Conservation (phyloP, 176 grass and related monocot species). For the Carex cristatella region DNA sequence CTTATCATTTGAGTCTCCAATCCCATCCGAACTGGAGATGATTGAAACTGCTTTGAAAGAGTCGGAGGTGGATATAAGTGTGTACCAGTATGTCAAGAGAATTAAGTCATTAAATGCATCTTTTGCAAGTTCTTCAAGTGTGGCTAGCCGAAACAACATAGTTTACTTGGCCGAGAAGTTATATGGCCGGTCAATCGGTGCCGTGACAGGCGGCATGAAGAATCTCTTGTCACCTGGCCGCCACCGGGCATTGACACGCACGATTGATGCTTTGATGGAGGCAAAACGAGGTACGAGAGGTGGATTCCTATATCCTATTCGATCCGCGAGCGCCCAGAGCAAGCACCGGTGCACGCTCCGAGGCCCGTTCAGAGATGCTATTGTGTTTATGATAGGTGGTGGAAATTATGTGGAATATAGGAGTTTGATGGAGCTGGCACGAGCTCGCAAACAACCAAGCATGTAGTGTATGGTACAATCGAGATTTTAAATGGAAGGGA, state of each 20-base stretch:
- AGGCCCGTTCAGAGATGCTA: slow-evolving; percentile 96
- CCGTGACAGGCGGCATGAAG: slow-evolving; percentile 79
- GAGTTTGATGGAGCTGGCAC: slow-evolving; percentile 76
- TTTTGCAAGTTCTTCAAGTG: slow-evolving; percentile 62
- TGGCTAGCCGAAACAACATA: slow-evolving; percentile 71
- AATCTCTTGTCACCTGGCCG: slow-evolving; percentile 89
- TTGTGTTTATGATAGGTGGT: slow-evolving; percentile 98
- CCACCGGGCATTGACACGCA: slow-evolving; percentile 79
- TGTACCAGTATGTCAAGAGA: slow-evolving; percentile 89
- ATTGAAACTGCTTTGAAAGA: slow-evolving; percentile 67
- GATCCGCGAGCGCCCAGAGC: slow-evolving; percentile 74
- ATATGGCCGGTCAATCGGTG: slow-evolving; percentile 83
- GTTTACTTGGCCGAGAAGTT: slow-evolving; percentile 98
- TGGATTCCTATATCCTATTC: slow-evolving; percentile 79
- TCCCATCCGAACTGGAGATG: slow-evolving; percentile 62
- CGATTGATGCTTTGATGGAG: slow-evolving; percentile 89
- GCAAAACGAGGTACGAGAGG: slow-evolving; percentile 79
- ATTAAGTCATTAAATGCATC: slow-evolving; percentile 78
- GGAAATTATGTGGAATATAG: slow-evolving; percentile 98
- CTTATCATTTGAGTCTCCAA: slow-evolving; percentile 61
- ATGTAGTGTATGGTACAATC: slow-evolving; percentile 89
- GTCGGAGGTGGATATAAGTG: slow-evolving; percentile 70
- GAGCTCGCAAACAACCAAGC: slow-evolving; percentile 67
- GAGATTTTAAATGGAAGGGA: slow-evolving; percentile 80
- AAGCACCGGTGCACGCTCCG: slow-evolving; percentile 64